Conservation (phyloP, 768 basidiomycete genomes). For the Vararia minispora region DNA sequence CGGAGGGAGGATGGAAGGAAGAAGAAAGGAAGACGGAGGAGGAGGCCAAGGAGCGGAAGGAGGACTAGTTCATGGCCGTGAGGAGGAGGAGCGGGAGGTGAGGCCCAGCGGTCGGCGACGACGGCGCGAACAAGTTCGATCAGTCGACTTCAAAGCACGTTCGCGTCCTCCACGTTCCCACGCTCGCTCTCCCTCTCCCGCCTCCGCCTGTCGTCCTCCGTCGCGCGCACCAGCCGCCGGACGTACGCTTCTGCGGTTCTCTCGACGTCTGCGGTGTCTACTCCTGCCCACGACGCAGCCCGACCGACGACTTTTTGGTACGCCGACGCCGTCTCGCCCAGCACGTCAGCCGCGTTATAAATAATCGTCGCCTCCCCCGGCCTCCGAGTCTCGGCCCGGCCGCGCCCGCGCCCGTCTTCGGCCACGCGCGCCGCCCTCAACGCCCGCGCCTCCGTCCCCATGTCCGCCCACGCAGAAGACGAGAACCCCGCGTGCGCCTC, state of each 20-base stretch:
- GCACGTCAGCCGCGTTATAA: conserved; percentile 55
- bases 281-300: conserved; percentile 45
- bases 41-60: not conserved
- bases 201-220: conserved; percentile 12
- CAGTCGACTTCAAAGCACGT: too few relatives aligned
- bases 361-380: conserved; percentile 56
- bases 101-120: conserved; percentile 1
- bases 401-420: too few relatives aligned
- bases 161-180: conserved; percentile 3
- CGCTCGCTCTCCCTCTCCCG: conserved; percentile 12
- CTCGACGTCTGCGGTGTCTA: conserved; percentile 38
- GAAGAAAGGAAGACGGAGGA: not conserved
- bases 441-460: not conserved
- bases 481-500: not conserved
- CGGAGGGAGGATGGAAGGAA: not conserved
- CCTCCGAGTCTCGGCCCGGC: conserved; percentile 18
- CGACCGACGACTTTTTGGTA: conserved; percentile 39
- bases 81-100: not conserved
- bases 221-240: conserved; percentile 41
- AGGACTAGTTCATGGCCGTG: conserved; percentile 2
- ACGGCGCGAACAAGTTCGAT: not conserved
- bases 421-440: conserved; percentile 5
- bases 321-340: conserved; percentile 44
- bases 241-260: conserved; percentile 57
- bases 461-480: conserved; percentile 1